Evolutionary conservation across 2,329 filamentous ascomycete species (phyloP).

Genomic region (Ceratocystis cubensis): DNA sequence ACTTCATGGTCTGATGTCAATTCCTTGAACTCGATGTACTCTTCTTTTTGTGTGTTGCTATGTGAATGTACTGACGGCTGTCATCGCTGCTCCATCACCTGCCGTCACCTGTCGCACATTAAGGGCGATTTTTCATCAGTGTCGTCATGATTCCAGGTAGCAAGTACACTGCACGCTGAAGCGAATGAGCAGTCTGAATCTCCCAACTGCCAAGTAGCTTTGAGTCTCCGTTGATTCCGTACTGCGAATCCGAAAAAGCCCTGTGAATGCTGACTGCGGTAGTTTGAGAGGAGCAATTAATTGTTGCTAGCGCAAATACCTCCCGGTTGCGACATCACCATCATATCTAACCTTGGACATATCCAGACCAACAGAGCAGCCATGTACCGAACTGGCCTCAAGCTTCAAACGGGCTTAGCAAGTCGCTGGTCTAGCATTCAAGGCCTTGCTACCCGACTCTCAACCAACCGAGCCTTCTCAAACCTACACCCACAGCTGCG

Average conservation of each 20-base stretch:
- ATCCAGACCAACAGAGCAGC: not conserved
- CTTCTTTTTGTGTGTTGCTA: not conserved
- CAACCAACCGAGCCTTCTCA: conserved; percentile 6
- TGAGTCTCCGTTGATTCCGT: not conserved
- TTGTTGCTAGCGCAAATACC: not conserved
- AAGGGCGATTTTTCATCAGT: not conserved
- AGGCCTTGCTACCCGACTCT: not conserved
- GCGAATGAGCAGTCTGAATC: too few species aligned
- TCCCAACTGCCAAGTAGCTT: not conserved
- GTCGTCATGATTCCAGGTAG: not conserved
- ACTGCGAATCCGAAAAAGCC: not conserved
- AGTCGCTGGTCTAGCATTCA: conserved; percentile 8
- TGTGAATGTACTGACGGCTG: not conserved
- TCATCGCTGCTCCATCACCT: not conserved
- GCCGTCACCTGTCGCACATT: not conserved
- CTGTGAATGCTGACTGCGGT: too few species aligned
- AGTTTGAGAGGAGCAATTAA: too few species aligned
- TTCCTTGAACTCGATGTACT: not conserved
- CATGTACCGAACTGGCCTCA: conserved; percentile 10
- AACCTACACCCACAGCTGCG: not conserved
- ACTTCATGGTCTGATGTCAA: too few species aligned
- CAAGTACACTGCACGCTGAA: too few species aligned
- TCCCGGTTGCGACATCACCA: not conserved
- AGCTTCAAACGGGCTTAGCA: not conserved
- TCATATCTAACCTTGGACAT: not conserved